Conservation (phyloP, 2,329 filamentous ascomycete species). For the Sporothrix dimorphospora region DNA sequence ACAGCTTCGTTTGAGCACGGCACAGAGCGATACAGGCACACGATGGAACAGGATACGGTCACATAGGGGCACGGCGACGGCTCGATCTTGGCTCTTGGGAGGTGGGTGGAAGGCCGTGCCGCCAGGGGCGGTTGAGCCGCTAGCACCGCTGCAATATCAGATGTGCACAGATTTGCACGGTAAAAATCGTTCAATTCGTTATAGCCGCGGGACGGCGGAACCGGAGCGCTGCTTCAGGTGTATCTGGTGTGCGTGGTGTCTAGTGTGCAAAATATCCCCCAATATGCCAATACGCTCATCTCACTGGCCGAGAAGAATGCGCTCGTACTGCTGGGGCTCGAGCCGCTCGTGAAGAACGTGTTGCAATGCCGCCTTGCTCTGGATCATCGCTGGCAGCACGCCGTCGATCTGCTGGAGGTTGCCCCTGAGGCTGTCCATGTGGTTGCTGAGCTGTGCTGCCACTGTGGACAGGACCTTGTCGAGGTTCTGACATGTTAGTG, state of each 20-base stretch:
- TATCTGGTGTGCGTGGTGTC: neutral
- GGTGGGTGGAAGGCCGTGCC: neutral
- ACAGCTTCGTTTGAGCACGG: constrained; percentile 10
- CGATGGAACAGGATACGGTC: neutral
- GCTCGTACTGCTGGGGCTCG: constrained; percentile 50
- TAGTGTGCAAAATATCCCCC: neutral
- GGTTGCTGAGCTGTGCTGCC: constrained; percentile 54
- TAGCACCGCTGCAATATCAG: constrained; percentile 20
- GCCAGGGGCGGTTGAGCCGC: constrained; percentile 18
- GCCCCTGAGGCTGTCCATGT: constrained; percentile 59
- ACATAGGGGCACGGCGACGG: neutral
- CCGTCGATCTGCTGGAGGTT: constrained; percentile 60
- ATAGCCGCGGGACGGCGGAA: constrained; percentile 23
- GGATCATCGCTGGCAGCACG: constrained; percentile 53
- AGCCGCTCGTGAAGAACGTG: constrained; percentile 53
- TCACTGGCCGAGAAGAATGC: constrained; percentile 50
- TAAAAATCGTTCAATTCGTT: constrained; percentile 23
- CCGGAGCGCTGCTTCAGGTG: too few relatives aligned
- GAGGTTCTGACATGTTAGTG: constrained; percentile 30
- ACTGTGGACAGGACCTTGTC: constrained; percentile 51
- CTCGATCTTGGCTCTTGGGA: neutral
- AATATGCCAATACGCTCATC: neutral
- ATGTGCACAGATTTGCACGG: constrained; percentile 21
- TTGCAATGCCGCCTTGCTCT: constrained; percentile 54
- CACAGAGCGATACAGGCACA: constrained; percentile 1